Conservation (phyloP, 176 grass and related monocot genomes). For the Puccinellia tenuiflora region DNA sequence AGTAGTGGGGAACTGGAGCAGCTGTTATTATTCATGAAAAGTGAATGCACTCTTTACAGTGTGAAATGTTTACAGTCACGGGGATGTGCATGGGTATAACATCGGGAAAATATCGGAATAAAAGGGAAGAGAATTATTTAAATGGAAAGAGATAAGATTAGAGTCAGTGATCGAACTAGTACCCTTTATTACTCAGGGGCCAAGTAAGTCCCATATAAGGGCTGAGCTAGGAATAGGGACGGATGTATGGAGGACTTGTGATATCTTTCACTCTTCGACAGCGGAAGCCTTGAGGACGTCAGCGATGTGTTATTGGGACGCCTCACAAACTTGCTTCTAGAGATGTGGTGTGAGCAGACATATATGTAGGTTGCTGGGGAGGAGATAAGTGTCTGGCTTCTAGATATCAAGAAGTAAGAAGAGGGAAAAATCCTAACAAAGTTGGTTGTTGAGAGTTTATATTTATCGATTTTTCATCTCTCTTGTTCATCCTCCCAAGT, state of each 20-base stretch:
- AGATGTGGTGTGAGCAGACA: not conserved
- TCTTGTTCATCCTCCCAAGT: not conserved
- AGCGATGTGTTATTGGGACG: not conserved
- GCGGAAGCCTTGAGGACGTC: not conserved
- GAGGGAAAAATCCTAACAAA: not conserved
- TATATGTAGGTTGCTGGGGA: not conserved
- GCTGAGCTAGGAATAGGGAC: not conserved
- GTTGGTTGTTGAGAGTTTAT: not conserved
- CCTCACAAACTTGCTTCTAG: not conserved
- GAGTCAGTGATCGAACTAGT: not conserved
- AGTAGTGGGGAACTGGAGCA: not conserved
- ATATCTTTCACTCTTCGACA: not conserved
- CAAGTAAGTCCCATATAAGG: not conserved
- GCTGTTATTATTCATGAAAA: not conserved
- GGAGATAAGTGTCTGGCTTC: not conserved
- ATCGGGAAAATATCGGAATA: not conserved
- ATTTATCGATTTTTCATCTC: not conserved
- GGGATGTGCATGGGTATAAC: not conserved
- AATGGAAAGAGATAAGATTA: not conserved
- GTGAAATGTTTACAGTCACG: not conserved
- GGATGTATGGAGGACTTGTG: not conserved
- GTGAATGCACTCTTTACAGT: not conserved
- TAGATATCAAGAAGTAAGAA: not conserved
- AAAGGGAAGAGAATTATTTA: not conserved
- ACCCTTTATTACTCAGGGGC: not conserved